Percentiles rank a stretch among this genome's conserved stretches.
Evolutionary conservation across 305 asterid genomes (phyloP).

Genomic region (Fraxinus floribunda): DNA sequence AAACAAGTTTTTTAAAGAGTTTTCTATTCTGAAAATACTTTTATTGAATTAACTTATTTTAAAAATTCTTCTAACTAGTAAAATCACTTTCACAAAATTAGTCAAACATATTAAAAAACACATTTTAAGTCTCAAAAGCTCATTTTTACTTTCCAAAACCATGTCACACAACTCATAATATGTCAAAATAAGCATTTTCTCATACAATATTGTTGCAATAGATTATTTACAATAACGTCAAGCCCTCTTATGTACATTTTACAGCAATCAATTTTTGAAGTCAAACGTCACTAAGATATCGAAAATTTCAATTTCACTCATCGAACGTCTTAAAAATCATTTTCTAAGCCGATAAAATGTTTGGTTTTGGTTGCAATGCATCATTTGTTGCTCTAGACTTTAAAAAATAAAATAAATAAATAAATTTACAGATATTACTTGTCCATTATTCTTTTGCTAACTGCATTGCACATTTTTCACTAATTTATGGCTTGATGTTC

Average conservation of each 20-base stretch:
- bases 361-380: background rate
- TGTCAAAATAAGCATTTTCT: background rate
- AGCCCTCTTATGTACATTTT: background rate
- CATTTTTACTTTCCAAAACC: too few species aligned
- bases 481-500: background rate
- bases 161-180: too few species aligned
- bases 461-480: background rate
- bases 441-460: background rate
- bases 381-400: too few species aligned
- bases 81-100: too few species aligned
- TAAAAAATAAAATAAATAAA: too few species aligned
- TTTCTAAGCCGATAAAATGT: background rate
- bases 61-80: too few species aligned
- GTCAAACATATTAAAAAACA: too few species aligned
- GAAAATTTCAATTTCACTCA: background rate
- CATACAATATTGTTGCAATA: background rate
- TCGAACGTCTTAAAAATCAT: background rate
- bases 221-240: background rate
- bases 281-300: background rate
- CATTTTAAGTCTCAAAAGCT: too few species aligned
- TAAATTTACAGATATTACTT: too few species aligned
- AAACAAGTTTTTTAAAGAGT: too few species aligned
- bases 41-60: too few species aligned
- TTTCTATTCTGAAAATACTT: too few species aligned
- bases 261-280: background rate